phyloP scores from a whole-genome alignment of 352 stramenopile genomes.

The Thalassiosira exigua region DNA sequence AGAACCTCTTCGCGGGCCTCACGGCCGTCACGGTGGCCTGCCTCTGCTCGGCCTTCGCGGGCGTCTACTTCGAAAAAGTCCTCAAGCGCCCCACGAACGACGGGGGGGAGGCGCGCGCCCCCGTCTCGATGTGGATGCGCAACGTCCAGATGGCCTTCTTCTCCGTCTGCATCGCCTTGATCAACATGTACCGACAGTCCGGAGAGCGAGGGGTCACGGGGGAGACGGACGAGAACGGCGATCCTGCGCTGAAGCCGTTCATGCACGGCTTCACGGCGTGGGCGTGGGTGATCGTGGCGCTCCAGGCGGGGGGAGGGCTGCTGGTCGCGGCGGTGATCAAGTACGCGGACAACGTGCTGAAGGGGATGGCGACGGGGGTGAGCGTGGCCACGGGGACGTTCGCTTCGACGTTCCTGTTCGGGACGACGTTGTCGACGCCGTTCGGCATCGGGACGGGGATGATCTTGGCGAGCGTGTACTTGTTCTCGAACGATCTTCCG shows the following conservation, averaged over 20 bases:
- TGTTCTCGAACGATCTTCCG: slow-evolving; percentile 77
- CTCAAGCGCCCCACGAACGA: slow-evolving; percentile 78
- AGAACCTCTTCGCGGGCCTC: slow-evolving; percentile 81
- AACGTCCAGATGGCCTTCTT: slow-evolving; percentile 92
- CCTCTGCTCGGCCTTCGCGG: slow-evolving; percentile 86
- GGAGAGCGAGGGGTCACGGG: no score
- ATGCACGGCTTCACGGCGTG: slow-evolving; percentile 87
- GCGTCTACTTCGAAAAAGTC: slow-evolving; percentile 90
- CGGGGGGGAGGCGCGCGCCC: slow-evolving; percentile 46
- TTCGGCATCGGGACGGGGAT: slow-evolving; percentile 70
- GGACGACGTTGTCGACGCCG: slow-evolving; percentile 65
- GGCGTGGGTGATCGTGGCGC: slow-evolving; percentile 80
- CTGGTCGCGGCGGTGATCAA: slow-evolving; percentile 92
- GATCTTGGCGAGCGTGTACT: slow-evolving; percentile 75
- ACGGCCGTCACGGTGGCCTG: slow-evolving; percentile 85
- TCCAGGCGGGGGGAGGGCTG: slow-evolving; percentile 88
- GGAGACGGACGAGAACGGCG: slow-evolving; percentile 79
- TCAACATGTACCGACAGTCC: no score
- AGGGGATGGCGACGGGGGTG: slow-evolving; percentile 90
- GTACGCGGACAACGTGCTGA: slow-evolving; percentile 94
- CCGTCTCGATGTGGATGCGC: slow-evolving; percentile 88
- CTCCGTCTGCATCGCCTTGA: slow-evolving; percentile 84
- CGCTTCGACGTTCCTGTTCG: slow-evolving; percentile 68
- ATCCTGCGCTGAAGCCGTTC: slow-evolving; percentile 84
- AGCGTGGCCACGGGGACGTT: slow-evolving; percentile 82